phyloP scores from a whole-genome alignment of 352 stramenopile species.

The Globisporangium spinosum region DNA sequence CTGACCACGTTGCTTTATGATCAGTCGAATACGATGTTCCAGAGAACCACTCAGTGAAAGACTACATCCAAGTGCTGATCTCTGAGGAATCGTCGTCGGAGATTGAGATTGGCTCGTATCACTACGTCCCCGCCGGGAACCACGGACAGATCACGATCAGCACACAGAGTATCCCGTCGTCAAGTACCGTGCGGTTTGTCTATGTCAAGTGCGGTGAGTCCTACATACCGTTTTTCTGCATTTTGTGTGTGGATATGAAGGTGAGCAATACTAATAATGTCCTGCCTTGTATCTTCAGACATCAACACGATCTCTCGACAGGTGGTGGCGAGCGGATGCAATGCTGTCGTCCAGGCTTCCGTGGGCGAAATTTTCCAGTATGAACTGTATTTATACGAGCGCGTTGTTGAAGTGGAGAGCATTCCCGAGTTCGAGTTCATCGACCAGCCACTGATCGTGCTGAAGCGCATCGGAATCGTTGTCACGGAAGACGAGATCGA shows the following conservation, averaged over 20 bases:
- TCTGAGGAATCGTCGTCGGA: constrained; percentile 68
- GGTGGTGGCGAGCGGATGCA: constrained; percentile 84
- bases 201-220: constrained; percentile 75
- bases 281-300: constrained; percentile 29
- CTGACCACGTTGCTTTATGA: not conserved
- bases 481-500: constrained; percentile 69
- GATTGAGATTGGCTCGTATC: constrained; percentile 74
- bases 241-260: not conserved
- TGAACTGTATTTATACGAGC: constrained; percentile 84
- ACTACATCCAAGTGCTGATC: constrained; percentile 85
- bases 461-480: constrained; percentile 84
- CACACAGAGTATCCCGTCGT: constrained; percentile 60
- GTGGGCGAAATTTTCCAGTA: constrained; percentile 89
- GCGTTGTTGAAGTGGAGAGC: constrained; percentile 85
- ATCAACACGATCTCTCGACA: constrained; percentile 83
- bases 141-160: constrained; percentile 77
- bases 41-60: constrained; percentile 76
- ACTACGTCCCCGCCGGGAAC: constrained; percentile 58
- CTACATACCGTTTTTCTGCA: no score
- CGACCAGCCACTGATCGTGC: constrained; percentile 79
- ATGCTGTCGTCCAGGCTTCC: constrained; percentile 76
- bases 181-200: constrained; percentile 75
- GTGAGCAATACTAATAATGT: not conserved
- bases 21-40: constrained; percentile 79
- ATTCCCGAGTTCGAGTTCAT: constrained; percentile 86